Percentiles rank a stretch among this genome's conserved stretches.
Conservation (phyloP, 495 filamentous ascomycete genomes). For the Penicillium flavigenum region DNA sequence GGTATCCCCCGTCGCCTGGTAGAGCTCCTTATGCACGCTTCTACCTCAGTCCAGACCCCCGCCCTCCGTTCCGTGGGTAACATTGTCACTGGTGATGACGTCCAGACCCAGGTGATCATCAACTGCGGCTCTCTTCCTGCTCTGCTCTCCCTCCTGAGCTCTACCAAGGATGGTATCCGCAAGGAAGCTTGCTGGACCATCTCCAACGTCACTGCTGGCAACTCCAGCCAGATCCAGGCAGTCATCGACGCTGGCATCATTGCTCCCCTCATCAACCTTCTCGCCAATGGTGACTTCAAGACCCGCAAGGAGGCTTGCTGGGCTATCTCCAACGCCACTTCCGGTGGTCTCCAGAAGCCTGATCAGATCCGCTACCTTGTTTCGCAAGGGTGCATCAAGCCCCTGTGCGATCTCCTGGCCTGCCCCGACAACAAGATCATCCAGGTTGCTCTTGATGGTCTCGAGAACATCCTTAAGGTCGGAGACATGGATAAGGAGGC, state of each 20-base stretch:
- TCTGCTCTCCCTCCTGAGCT: slow-evolving; percentile 87
- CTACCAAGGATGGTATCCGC: slow-evolving; percentile 96
- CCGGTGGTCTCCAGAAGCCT: slow-evolving; percentile 95
- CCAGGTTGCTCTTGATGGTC: slow-evolving; percentile 94
- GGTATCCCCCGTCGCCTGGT: slow-evolving; percentile 96
- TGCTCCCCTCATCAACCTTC: slow-evolving; percentile 89
- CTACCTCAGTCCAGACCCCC: slow-evolving; percentile 97
- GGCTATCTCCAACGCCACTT: slow-evolving; percentile 99
- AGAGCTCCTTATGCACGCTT: slow-evolving; percentile 98
- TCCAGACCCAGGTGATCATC: slow-evolving; percentile 99
- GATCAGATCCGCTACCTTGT: slow-evolving; percentile 98
- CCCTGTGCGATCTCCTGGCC: slow-evolving; percentile 90
- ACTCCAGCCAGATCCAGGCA: slow-evolving; percentile 94
- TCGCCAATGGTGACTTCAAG: slow-evolving; percentile 97
- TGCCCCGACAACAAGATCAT: slow-evolving; percentile 99
- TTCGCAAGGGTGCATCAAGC: slow-evolving; percentile 90
- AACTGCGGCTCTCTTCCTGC: slow-evolving; percentile 94
- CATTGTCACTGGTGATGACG: slow-evolving; percentile 98
- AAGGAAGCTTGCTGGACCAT: slow-evolving; percentile 99
- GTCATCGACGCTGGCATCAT: slow-evolving; percentile 98
- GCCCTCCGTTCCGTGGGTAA: slow-evolving; percentile 97
- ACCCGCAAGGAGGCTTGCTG: slow-evolving; percentile 99
- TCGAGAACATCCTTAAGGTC: slow-evolving; percentile 99
- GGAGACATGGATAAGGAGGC: slow-evolving; percentile 97
- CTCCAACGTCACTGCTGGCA: slow-evolving; percentile 97